Percentiles rank a stretch among this genome's conserved stretches.
These are phyloP conservation scores for Nicotiana undulata DNA, from an alignment of 257 asterid species.

Conservation along the genomic window DNA sequence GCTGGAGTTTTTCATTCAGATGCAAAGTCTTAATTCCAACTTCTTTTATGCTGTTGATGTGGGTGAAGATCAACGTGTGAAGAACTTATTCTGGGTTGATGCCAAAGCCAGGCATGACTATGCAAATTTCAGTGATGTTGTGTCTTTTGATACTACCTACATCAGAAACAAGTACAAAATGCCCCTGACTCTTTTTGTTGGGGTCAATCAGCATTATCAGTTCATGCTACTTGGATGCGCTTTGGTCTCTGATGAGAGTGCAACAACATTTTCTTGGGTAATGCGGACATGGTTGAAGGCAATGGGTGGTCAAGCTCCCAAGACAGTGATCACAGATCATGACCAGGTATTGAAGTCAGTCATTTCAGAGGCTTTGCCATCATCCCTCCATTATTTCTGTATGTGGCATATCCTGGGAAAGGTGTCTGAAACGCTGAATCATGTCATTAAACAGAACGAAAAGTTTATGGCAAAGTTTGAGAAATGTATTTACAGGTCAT, in stretches of 20 bases:
- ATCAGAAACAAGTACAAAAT: conserved; percentile 75
- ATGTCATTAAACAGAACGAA: conserved; percentile 63
- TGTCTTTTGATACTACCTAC: conserved; percentile 80
- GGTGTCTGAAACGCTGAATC: conserved; percentile 55
- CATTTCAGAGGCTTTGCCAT: conserved; percentile 56
- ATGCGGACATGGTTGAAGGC: conserved; percentile 84
- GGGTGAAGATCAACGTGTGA: conserved; percentile 71
- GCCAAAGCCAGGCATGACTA: conserved; percentile 92
- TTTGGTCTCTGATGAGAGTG: conserved; percentile 70
- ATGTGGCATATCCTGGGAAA: conserved; percentile 77
- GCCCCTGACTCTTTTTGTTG: conserved; percentile 75
- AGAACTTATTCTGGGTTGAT: conserved; percentile 80
- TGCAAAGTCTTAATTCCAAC: conserved; percentile 73
- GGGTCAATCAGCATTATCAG: conserved; percentile 96
- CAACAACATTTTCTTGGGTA: conserved; percentile 70
- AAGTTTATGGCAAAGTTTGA: conserved; percentile 58
- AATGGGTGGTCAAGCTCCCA: conserved; percentile 83
- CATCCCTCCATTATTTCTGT: conserved; percentile 56
- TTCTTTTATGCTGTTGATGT: conserved; percentile 77
- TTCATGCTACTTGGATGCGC: conserved; percentile 94
- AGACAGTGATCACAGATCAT: conserved; percentile 68
- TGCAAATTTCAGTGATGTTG: conserved; percentile 59
- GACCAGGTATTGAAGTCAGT: conserved; percentile 51
- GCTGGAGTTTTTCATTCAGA: conserved; percentile 65
- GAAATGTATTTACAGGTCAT: conserved; percentile 69